Evolutionary conservation across 805 yeast species (phyloP), one percentile per base, ranked within the genome.

Genomic region (Candida sakaeoensis): DNA sequence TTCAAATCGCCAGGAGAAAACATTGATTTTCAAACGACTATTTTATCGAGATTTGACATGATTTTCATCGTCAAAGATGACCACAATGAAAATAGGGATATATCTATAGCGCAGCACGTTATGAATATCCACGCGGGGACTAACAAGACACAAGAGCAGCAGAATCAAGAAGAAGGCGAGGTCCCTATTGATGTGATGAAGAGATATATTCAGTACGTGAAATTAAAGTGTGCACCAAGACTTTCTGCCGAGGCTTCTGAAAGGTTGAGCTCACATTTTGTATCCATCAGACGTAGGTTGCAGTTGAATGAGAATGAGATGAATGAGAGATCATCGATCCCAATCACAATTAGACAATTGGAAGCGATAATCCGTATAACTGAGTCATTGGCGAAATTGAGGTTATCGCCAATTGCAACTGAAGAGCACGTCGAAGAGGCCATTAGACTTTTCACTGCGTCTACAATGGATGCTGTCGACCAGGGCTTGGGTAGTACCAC

Each of bases 31-130:
- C 99, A 93, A 64, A 86, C 96, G 1, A 91, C 99, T 1, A 85
- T 93, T 63, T 72, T 93, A 61, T 93, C 99, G 9, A 84, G 99
- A 68, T 93, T 93, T 60, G 99, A 93, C 65, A 93, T 93, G 98
- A 93, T 93, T 54, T 93, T 88, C 65, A 87, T 93, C 52, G 95
- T 93, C 39, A 91, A 89, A 56, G 99, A 93, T 65, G 96, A 85
- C 40, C 98, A 93, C 61, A 82, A 89, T 57, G 86, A 82, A 49
- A 75, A 70, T 29, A 74, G 95, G 54, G 99, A 93, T 68, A 75
- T 81, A 33, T 78, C 88, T 1, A 89, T 93, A 53, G 99, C 99
- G 3, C 80, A 80, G 47, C 99, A 93, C 63, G 99, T 93, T 41
- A 81, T 93, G 83, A 83, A 86, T 52, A 84, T 95, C 33, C 99